phyloP scores from a whole-genome alignment of 2,329 filamentous ascomycete genomes.

The Sarocladiaceae sp. region DNA sequence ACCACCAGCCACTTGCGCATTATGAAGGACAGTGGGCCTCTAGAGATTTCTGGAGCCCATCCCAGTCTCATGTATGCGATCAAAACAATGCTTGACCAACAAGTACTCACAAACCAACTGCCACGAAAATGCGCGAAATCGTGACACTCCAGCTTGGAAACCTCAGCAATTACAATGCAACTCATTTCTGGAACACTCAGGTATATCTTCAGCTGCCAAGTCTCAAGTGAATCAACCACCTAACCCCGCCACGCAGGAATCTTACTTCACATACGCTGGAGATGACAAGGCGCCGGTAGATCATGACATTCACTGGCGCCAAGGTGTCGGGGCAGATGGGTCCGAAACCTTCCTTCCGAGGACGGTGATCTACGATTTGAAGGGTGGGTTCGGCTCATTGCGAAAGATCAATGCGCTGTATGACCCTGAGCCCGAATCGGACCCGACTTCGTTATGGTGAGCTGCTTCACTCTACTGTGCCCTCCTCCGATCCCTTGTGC shows the following conservation, averaged over 20 bases:
- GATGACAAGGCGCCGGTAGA: conserved; percentile 28
- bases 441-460: conserved; percentile 29
- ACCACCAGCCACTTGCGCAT: too few relatives aligned
- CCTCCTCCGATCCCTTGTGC: not conserved
- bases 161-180: conserved; percentile 86
- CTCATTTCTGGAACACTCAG: conserved; percentile 97
- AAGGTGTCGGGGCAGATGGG: conserved; percentile 77
- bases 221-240: not conserved
- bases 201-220: conserved; percentile 36
- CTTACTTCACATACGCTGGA: conserved; percentile 85
- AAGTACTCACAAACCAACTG: too few relatives aligned
- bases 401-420: conserved; percentile 87
- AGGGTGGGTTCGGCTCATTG: conserved; percentile 86
- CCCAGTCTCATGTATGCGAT: too few relatives aligned
- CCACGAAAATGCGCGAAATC: conserved; percentile 76
- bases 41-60: too few relatives aligned
- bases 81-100: too few relatives aligned
- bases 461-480: conserved; percentile 6
- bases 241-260: conserved; percentile 58
- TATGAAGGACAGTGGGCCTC: too few relatives aligned
- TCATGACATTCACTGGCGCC: conserved; percentile 76
- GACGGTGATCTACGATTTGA: conserved; percentile 90
- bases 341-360: conserved; percentile 89
- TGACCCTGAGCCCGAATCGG: conserved; percentile 43
- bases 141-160: conserved; percentile 91